Percentiles rank a stretch among this genome's conserved stretches.
Conservation (phyloP, 352 stramenopile species). For the Pythium guiyangense region DNA sequence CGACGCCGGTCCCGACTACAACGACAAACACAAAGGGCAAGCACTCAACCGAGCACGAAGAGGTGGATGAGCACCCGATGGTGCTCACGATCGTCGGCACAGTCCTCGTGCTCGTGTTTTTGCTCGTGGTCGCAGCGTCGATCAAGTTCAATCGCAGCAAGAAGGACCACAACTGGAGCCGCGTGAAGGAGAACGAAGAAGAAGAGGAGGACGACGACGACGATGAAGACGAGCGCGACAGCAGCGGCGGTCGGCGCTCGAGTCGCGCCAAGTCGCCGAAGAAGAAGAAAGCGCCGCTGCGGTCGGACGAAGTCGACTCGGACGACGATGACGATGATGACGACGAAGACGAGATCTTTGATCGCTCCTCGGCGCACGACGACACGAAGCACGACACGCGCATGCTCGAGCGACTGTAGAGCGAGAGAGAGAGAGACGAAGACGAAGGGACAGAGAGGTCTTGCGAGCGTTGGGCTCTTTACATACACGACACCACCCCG, state of each 20-base stretch:
- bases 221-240: conserved; percentile 51
- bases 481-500: too few relatives aligned
- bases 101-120: conserved; percentile 64
- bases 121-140: conserved; percentile 57
- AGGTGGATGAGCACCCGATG: conserved; percentile 46
- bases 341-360: conserved; percentile 76
- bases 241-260: conserved; percentile 11
- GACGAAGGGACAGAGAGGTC: neutral
- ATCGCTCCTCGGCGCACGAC: conserved; percentile 34
- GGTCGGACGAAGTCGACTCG: conserved; percentile 17
- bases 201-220: conserved; percentile 65
- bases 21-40: conserved; percentile 7
- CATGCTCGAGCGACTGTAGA: conserved; percentile 55
- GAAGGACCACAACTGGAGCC: conserved; percentile 59
- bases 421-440: neutral
- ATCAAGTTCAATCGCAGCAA: conserved; percentile 54
- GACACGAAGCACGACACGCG: conserved; percentile 44
- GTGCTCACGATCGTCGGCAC: conserved; percentile 73
- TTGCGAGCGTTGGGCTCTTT: too few relatives aligned
- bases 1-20: conserved; percentile 12
- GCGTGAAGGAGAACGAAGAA: conserved; percentile 62
- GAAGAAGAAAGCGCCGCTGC: conserved; percentile 32
- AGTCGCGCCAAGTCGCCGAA: conserved; percentile 8
- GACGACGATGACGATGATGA: conserved; percentile 55
- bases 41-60: conserved; percentile 17